Conservation (phyloP, 768 basidiomycete species). For the Mycena haematopus region DNA sequence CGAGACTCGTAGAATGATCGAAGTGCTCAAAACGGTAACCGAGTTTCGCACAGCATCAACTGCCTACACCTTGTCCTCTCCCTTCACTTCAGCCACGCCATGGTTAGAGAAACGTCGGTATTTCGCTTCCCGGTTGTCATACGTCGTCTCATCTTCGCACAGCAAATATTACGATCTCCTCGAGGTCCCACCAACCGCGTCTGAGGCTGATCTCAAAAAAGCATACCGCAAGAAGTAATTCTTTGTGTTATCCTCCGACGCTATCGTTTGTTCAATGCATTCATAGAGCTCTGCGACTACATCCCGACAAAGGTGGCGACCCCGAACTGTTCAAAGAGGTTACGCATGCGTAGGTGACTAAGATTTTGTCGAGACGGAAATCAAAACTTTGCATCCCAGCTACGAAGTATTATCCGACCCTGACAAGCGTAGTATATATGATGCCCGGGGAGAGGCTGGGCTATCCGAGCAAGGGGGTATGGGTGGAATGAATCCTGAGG, state of each 20-base stretch:
- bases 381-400: constrained; percentile 44
- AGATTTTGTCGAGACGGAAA: constrained; percentile 1
- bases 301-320: constrained; percentile 95
- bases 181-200: constrained; percentile 79
- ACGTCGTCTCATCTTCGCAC: constrained; percentile 25
- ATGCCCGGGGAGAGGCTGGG: constrained; percentile 92
- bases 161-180: constrained; percentile 95
- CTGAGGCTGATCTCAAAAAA: constrained; percentile 89
- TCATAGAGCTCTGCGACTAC: constrained; percentile 77
- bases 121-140: constrained; percentile 5
- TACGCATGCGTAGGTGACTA: constrained; percentile 83
- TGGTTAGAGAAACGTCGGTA: constrained; percentile 77
- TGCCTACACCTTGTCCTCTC: constrained; percentile 15
- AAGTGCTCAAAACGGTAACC: constrained; percentile 10
- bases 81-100: constrained; percentile 37
- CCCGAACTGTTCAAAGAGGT: constrained; percentile 98
- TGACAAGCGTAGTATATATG: constrained; percentile 82
- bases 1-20: constrained; percentile 13
- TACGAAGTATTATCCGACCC: constrained; percentile 94
- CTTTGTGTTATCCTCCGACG: constrained; percentile 5
- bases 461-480: constrained; percentile 85
- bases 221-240: constrained; percentile 91
- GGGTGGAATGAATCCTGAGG: constrained; percentile 97
- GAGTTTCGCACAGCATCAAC: constrained; percentile 14
- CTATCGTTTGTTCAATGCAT: constrained; percentile 19